Percentiles rank a stretch among this genome's conserved stretches.
phyloP scores from a whole-genome alignment of 768 basidiomycete species.

The Chlorophyllum brunneum region DNA sequence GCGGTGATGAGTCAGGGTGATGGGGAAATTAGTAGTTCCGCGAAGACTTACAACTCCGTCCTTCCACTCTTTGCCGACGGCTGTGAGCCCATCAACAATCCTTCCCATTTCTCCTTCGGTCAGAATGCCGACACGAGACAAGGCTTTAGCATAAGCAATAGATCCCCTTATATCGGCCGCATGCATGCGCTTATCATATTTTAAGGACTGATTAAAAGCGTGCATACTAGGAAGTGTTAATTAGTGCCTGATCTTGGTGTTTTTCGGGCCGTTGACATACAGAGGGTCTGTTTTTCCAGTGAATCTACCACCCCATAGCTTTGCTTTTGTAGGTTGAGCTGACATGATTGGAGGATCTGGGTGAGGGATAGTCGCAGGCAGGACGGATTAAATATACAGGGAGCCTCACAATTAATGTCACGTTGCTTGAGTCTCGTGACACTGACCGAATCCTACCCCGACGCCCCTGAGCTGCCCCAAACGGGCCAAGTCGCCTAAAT shows the following conservation, averaged over 20 bases:
- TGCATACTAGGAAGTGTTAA: slow-evolving; percentile 68
- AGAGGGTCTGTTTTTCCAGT: slow-evolving; percentile 87
- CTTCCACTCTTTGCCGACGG: slow-evolving; percentile 85
- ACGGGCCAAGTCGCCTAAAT: not conserved
- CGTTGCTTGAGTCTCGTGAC: slow-evolving; percentile 7
- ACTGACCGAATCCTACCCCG: not conserved
- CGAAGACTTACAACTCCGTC: slow-evolving; percentile 53
- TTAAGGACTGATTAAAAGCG: slow-evolving; percentile 93
- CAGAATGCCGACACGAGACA: slow-evolving; percentile 78
- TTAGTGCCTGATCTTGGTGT: slow-evolving; percentile 4
- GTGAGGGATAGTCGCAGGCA: not conserved
- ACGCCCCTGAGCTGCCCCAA: not conserved
- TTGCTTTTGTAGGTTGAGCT: slow-evolving; percentile 50
- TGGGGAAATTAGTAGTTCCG: not conserved
- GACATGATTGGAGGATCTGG: slow-evolving; percentile 24
- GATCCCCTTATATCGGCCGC: slow-evolving; percentile 89
- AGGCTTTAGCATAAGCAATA: slow-evolving; percentile 91
- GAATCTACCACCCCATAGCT: slow-evolving; percentile 87
- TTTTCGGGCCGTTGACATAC: slow-evolving; percentile 36
- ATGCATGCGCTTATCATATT: slow-evolving; percentile 94
- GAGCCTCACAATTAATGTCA: not conserved
- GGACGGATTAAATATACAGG: slow-evolving; percentile 5
- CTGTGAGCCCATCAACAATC: slow-evolving; percentile 70
- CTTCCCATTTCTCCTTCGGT: slow-evolving; percentile 67
- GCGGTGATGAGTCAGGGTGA: not conserved